phyloP scores from a whole-genome alignment of 768 basidiomycete species.

The Saitozyma sp. region DNA sequence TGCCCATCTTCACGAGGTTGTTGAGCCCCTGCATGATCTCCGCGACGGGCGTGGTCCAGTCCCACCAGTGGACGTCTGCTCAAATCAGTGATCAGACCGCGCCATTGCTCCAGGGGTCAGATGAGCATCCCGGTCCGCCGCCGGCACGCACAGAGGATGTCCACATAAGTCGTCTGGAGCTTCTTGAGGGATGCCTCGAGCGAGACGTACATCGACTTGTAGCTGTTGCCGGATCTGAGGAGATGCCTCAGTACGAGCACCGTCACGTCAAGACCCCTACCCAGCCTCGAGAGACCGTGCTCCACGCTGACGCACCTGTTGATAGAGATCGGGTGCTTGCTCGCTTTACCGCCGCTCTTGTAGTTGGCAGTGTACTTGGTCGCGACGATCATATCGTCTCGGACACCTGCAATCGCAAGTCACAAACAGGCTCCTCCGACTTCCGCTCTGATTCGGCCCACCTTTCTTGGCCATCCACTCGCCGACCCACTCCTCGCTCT shows the following conservation, averaged over 20 bases:
- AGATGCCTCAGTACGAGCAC: background rate
- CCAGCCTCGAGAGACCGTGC: background rate
- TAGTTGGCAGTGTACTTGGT: constrained; percentile 52
- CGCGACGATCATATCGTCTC: constrained; percentile 47
- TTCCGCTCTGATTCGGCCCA: background rate
- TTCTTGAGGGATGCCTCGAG: constrained; percentile 32
- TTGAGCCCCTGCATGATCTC: constrained; percentile 64
- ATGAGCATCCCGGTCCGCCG: background rate
- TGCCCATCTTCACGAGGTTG: constrained; percentile 58
- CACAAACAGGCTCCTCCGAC: too few species aligned
- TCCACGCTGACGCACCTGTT: constrained; percentile 4
- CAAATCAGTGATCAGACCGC: too few species aligned
- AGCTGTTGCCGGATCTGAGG: constrained; percentile 57
- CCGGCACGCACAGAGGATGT: constrained; percentile 23
- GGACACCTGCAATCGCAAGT: constrained; percentile 1
- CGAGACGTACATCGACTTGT: constrained; percentile 53
- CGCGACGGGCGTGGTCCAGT: constrained; percentile 59
- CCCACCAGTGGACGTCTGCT: constrained; percentile 53
- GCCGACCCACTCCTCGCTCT: constrained; percentile 59
- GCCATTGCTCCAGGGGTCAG: background rate
- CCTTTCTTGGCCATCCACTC: constrained; percentile 56
- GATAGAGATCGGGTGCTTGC: constrained; percentile 12
- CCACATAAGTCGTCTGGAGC: constrained; percentile 33
- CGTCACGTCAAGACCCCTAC: background rate
- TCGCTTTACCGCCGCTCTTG: background rate